Evolutionary conservation across 169 alveolate species (phyloP).

Genomic region (Condylostoma magnum): DNA sequence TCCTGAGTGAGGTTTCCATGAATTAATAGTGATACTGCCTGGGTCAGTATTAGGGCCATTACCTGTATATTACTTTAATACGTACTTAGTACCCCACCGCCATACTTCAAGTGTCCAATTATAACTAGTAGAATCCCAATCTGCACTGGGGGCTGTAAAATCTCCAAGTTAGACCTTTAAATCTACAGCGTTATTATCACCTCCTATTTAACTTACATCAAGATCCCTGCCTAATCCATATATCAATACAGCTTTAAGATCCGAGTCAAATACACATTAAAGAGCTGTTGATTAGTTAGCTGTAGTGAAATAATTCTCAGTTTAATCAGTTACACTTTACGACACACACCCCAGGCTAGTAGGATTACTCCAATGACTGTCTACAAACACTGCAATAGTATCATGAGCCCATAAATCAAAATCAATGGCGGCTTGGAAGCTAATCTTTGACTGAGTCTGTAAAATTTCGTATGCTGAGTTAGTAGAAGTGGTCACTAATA

Average conservation of each 20-base stretch:
- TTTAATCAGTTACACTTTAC: background rate
- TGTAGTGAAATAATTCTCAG: too few species aligned
- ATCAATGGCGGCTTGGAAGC: background rate
- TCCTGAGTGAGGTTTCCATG: conserved; percentile 20
- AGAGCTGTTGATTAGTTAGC: background rate
- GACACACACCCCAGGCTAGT: conserved; percentile 2
- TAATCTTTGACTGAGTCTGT: background rate
- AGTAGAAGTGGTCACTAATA: background rate
- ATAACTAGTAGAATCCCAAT: background rate
- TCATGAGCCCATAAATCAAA: conserved; percentile 25
- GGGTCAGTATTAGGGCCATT: conserved; percentile 9
- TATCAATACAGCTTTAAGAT: background rate
- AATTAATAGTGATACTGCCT: background rate
- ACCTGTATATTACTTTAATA: conserved; percentile 13
- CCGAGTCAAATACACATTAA: background rate
- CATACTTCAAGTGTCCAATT: background rate
- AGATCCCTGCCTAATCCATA: conserved; percentile 4
- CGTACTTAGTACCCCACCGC: background rate
- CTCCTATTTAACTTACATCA: background rate
- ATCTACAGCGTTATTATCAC: too few species aligned
- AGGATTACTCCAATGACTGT: background rate
- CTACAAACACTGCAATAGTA: background rate
- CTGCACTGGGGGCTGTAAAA: conserved; percentile 10
- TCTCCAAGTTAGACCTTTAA: background rate
- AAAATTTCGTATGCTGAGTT: background rate